Percentiles rank a stretch among this genome's conserved stretches.
Conservation (phyloP, 176 grass and related monocot species). For the Phyllostachys edulis region DNA sequence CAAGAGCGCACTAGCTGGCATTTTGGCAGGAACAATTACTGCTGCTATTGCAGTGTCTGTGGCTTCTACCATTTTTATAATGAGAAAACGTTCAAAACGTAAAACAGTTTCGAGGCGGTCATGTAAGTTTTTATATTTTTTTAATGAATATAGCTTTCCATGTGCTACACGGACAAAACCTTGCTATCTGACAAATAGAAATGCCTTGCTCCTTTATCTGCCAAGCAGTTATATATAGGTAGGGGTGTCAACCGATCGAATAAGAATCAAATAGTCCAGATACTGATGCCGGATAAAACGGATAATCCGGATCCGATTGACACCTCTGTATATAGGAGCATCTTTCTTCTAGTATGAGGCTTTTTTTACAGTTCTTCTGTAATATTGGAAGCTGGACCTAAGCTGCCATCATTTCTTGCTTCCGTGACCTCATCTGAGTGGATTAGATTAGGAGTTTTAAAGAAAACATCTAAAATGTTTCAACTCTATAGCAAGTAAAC, state of each 20-base stretch:
- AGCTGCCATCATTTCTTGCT: neutral
- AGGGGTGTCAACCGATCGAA: too few species aligned
- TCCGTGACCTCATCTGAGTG: neutral
- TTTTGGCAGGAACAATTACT: conserved; percentile 47
- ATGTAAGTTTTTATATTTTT: conserved; percentile 50
- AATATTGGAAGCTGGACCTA: neutral
- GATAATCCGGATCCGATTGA: too few species aligned
- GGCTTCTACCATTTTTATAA: conserved; percentile 68
- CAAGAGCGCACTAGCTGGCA: conserved; percentile 57
- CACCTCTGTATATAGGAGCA: neutral
- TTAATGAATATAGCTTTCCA: neutral
- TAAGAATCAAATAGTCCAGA: too few species aligned
- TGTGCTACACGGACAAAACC: conserved; percentile 22
- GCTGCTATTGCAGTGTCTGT: conserved; percentile 56
- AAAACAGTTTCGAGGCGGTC: conserved; percentile 46
- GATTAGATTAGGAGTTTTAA: neutral
- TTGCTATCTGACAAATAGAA: conserved; percentile 4
- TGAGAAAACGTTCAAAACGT: conserved; percentile 48
- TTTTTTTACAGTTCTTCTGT: neutral
- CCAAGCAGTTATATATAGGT: neutral
- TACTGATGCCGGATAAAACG: too few species aligned
- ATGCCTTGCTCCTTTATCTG: neutral
- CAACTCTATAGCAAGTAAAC: neutral
- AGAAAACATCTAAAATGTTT: conserved; percentile 3
- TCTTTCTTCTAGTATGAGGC: conserved; percentile 4